These are phyloP conservation scores for Pichia sp. DNA, from an alignment of 1,139 yeast species.

Conservation along the genomic window DNA sequence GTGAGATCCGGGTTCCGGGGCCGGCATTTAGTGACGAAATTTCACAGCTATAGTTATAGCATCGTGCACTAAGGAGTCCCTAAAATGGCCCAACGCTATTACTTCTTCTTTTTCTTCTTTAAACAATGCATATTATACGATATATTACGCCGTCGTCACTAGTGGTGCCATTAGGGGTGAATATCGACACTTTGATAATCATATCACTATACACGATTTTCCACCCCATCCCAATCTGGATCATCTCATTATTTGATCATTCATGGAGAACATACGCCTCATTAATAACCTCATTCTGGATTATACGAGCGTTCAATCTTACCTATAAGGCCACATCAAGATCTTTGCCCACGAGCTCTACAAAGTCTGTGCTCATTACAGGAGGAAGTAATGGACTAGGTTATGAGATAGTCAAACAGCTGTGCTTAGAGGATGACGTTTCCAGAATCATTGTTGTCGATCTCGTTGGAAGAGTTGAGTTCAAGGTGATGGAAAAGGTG, in stretches of 20 bases:
- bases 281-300: slow-evolving; percentile 15
- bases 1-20: too few relatives aligned
- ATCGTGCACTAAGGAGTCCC: background rate
- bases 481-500: slow-evolving; percentile 2
- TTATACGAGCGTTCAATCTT: slow-evolving; percentile 15
- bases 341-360: background rate
- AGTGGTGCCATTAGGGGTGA: slow-evolving; percentile 12
- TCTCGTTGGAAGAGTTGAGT: slow-evolving; percentile 1
- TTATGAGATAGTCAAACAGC: slow-evolving; percentile 16
- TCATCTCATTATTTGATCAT: background rate
- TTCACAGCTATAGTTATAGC: too few relatives aligned
- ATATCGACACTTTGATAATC: slow-evolving; percentile 20
- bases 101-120: background rate
- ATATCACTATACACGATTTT: slow-evolving; percentile 13
- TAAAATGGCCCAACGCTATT: background rate
- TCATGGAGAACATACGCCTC: slow-evolving; percentile 1
- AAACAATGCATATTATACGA: background rate
- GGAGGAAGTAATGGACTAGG: slow-evolving; percentile 30
- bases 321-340: too few relatives aligned
- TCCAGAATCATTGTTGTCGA: slow-evolving; percentile 14
- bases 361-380: slow-evolving; percentile 21
- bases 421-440: slow-evolving; percentile 1
- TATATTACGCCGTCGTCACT: slow-evolving; percentile 14
- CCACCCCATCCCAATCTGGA: slow-evolving; percentile 20
- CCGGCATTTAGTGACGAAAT: too few relatives aligned